Evolutionary conservation across 805 yeast genomes (phyloP).

Genomic region (Tetrapisispora phaffii): DNA sequence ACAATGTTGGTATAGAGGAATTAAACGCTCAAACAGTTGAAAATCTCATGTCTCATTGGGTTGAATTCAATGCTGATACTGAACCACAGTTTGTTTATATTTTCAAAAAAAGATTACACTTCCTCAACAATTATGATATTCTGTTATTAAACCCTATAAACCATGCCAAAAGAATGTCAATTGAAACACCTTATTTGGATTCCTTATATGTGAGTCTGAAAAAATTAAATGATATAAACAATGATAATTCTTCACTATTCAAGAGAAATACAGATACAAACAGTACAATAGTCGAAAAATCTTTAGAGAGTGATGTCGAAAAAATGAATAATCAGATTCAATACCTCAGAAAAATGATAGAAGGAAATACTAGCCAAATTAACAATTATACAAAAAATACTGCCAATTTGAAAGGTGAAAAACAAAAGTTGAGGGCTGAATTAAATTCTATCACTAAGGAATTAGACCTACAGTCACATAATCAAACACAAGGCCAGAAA

Average conservation of each 20-base stretch:
- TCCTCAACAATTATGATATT: constrained; percentile 50
- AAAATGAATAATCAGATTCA: constrained; percentile 9
- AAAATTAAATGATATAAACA: constrained; percentile 44
- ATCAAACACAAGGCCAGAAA: neutral
- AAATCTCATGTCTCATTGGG: constrained; percentile 45
- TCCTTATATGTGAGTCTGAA: constrained; percentile 69
- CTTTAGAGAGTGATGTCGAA: neutral
- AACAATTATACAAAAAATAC: neutral
- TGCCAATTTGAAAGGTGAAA: neutral
- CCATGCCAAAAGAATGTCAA: constrained; percentile 73
- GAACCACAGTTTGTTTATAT: constrained; percentile 53
- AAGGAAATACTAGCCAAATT: constrained; percentile 1
- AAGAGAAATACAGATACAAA: constrained; percentile 6
- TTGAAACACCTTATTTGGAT: constrained; percentile 83
- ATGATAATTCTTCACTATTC: constrained; percentile 28
- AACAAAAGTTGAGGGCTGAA: neutral
- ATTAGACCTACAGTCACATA: neutral
- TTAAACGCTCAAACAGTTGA: too few species aligned
- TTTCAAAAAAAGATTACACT: constrained; percentile 42
- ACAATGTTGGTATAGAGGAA: too few species aligned
- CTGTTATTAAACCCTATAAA: constrained; percentile 75
- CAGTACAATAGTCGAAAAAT: constrained; percentile 39
- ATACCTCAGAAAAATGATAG: constrained; percentile 11
- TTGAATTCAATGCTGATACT: constrained; percentile 31
- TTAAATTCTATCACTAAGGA: constrained; percentile 30